Evolutionary conservation across 2,329 filamentous ascomycete genomes (phyloP), one percentile per base, ranked within the genome.

Genomic region (Cladophialophora exuberans): DNA sequence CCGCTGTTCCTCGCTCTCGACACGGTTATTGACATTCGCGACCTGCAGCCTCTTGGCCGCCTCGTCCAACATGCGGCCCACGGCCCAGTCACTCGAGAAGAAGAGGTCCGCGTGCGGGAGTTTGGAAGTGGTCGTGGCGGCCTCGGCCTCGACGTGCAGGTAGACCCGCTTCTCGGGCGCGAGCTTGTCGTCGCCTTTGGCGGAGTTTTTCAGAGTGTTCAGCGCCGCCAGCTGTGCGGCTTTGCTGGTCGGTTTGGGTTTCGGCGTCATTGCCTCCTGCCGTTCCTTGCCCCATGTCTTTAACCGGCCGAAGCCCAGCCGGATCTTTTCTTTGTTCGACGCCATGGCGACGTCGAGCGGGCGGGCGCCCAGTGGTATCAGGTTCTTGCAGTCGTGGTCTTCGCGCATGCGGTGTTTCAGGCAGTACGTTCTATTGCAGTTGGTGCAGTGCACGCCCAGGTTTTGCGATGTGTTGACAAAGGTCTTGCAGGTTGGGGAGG

Each of bases 181-280:
- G 0, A 97, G 73, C 65, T 90, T 93, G 7, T 85, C 84, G 62
- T 97, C 93, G 1, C 95, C 95, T 74, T 96, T 97, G 2, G 94
- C 93, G 0, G 82, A 85, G 69, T 87, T 88, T 76, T 96, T 97
- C 36, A 99, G 77, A 7, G 82, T 83, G 60, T 90, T 90, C 5
- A 93, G 78, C 4, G 87, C 89, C 2, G 85, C 77, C 15, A 89
- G 64, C 2, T 86, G 81, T 44, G 85, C 83, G 0, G 87, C 82
- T 0, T 86, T 80, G 1, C 79, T 82, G 30, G 80, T 80, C 1
- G 84, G 82, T 66, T 85, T 85, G 13, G 84, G 78, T 66, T 85
- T 85, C 10, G 85, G 78, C 64, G 84, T 85, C n/a, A 84, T 81
- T 52, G 83, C 76, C 50, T 84, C 82, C 61, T 83, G 85, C 71